A percentile compares a stretch with the other conserved stretches of the same genome.
Conservation (phyloP, 2,329 filamentous ascomycete species). For the Trichoderma breve region DNA sequence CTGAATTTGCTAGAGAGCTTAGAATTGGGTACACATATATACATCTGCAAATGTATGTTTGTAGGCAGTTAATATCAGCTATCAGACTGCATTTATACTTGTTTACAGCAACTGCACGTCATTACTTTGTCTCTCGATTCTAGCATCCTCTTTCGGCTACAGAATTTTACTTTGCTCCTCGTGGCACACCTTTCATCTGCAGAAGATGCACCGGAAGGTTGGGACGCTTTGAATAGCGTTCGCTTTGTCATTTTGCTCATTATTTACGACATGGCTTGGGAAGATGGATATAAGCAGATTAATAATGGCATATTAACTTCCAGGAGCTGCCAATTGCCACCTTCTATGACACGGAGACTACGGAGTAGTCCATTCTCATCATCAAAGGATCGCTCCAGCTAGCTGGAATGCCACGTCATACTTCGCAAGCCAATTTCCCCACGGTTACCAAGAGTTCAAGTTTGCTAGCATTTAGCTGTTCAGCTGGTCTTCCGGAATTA, state of each 20-base stretch:
- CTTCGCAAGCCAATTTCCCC: neutral
- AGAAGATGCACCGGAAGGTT: neutral
- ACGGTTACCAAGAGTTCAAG: neutral
- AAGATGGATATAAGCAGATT: neutral
- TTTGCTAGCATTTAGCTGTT: neutral
- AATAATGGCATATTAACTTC: neutral
- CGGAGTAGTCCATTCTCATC: neutral
- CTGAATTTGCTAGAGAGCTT: neutral
- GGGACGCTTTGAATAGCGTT: neutral
- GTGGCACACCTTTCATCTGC: neutral
- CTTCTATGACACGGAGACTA: constrained; percentile 1
- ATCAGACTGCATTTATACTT: neutral
- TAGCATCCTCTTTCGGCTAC: neutral
- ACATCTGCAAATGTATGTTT: neutral
- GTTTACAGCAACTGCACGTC: neutral
- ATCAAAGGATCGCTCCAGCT: neutral
- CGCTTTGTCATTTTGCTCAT: neutral
- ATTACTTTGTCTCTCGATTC: neutral
- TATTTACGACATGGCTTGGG: neutral
- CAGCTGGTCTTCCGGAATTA: neutral
- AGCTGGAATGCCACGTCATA: neutral
- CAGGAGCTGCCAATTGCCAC: neutral
- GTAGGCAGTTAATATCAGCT: neutral
- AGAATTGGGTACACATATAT: neutral
- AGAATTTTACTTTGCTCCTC: neutral